Evolutionary conservation across 495 filamentous ascomycete genomes (phyloP).

Genomic region (Filosporella fistucella): DNA sequence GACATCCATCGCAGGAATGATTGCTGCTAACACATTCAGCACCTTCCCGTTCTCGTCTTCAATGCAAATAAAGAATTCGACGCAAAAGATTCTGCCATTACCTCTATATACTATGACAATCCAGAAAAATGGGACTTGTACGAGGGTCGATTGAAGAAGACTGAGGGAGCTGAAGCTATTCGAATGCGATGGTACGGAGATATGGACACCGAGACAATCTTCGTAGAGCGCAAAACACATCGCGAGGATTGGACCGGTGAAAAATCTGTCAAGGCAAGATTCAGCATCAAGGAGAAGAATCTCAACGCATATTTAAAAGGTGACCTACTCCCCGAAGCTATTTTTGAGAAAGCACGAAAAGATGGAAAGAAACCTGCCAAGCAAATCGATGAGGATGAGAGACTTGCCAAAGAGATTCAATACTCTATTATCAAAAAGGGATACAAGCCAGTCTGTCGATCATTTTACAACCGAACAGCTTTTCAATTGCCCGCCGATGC

Average conservation of each 20-base stretch:
- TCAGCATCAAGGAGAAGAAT: slow-evolving; percentile 93
- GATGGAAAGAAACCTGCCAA: slow-evolving; percentile 88
- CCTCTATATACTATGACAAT: slow-evolving; percentile 98
- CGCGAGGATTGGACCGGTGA: slow-evolving; percentile 99
- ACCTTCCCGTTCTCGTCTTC: slow-evolving; percentile 95
- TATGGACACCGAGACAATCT: slow-evolving; percentile 91
- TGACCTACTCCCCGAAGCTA: slow-evolving; percentile 69
- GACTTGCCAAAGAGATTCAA: slow-evolving; percentile 86
- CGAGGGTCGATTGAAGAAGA: slow-evolving; percentile 90
- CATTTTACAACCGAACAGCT: slow-evolving; percentile 96
- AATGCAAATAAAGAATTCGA: slow-evolving; percentile 97
- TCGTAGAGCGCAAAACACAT: slow-evolving; percentile 97
- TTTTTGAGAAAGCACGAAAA: slow-evolving; percentile 92
- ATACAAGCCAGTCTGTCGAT: slow-evolving; percentile 80
- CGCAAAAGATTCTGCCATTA: slow-evolving; percentile 82
- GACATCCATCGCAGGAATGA: background rate
- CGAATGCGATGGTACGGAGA: slow-evolving; percentile 96
- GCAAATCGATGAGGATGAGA: slow-evolving; percentile 86
- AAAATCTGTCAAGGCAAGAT: slow-evolving; percentile 96
- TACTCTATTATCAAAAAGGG: slow-evolving; percentile 83
- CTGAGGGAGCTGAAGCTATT: slow-evolving; percentile 94
- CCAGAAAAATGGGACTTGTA: slow-evolving; percentile 91
- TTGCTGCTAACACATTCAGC: slow-evolving; percentile 38
- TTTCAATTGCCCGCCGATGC: slow-evolving; percentile 98
- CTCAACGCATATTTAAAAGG: slow-evolving; percentile 86